Conservation (phyloP, 495 filamentous ascomycete species). For the Penicillium daleae region DNA sequence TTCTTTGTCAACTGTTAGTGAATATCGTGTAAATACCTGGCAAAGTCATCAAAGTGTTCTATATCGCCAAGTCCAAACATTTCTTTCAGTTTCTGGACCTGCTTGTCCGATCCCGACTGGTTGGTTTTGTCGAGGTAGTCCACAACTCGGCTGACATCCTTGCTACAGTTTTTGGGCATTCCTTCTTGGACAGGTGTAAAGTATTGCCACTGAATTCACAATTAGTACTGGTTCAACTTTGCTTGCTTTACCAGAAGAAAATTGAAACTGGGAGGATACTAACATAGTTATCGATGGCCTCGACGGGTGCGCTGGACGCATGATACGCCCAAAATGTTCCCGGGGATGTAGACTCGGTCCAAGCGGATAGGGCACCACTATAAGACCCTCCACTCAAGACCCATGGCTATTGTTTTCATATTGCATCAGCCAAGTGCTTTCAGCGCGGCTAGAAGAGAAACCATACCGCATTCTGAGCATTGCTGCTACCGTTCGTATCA, state of each 20-base stretch:
- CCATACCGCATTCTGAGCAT: conserved; percentile 53
- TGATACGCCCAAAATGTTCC: conserved; percentile 73
- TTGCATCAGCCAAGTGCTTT: background rate
- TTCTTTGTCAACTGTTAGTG: background rate
- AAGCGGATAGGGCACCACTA: conserved; percentile 64
- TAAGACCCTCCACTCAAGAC: conserved; percentile 67
- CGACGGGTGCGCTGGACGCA: conserved; percentile 63
- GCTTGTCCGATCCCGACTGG: conserved; percentile 39
- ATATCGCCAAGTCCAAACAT: conserved; percentile 60
- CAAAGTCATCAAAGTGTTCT: conserved; percentile 63
- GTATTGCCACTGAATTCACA: conserved; percentile 57
- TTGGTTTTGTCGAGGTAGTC: conserved; percentile 59
- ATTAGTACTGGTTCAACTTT: background rate
- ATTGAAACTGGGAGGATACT: no score
- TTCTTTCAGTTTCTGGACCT: conserved; percentile 57
- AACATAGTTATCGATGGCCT: conserved; percentile 62
- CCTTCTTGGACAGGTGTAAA: conserved; percentile 65
- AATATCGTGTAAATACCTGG: conserved; percentile 32
- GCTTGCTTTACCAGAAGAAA: background rate
- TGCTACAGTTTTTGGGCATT: conserved; percentile 66
- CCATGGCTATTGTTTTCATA: conserved; percentile 54
- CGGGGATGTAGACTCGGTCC: conserved; percentile 60
- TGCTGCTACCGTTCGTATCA: conserved; percentile 55
- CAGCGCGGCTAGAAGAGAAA: background rate
- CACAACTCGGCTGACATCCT: conserved; percentile 58